These are phyloP conservation scores for Flaveria robusta DNA, from an alignment of 129 eudicot species.

Conservation along the genomic window DNA sequence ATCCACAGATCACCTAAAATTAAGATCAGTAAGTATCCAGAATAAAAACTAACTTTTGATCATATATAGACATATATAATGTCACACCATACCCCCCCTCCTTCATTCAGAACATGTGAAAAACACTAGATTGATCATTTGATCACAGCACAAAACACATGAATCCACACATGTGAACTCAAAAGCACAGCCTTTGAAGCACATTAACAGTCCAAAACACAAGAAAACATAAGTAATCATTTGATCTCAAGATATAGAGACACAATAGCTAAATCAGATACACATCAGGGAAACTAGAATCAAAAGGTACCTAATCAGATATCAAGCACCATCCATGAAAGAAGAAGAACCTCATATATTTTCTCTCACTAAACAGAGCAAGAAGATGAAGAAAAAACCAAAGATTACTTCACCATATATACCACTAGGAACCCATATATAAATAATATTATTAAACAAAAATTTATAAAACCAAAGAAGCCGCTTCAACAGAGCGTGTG, in stretches of 20 bases:
- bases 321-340: conserved; percentile 42
- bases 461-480: conserved; percentile 27
- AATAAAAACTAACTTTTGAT: background rate
- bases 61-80: conserved; percentile 3
- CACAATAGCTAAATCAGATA: background rate
- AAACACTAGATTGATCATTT: conserved; percentile 1
- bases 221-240: background rate
- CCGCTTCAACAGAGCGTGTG: conserved; percentile 42
- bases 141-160: conserved; percentile 32
- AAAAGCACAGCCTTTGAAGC: background rate
- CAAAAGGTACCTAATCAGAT: conserved; percentile 22
- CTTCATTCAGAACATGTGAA: background rate
- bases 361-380: conserved; percentile 26
- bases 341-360: background rate
- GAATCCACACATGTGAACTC: background rate
- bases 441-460: background rate
- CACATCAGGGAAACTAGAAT: background rate
- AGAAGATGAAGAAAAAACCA: conserved; percentile 33
- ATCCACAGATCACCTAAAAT: conserved; percentile 33
- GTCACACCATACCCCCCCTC: conserved; percentile 7
- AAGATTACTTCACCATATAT: conserved; percentile 32
- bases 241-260: no score
- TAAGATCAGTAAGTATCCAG: conserved; percentile 6
- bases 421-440: conserved; percentile 11
- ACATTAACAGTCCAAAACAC: conserved; percentile 8